A percentile compares a stretch with the other conserved stretches of the same genome.
phyloP scores from a whole-genome alignment of 106 monocot species.

The Dendrobium chrysotoxum region DNA sequence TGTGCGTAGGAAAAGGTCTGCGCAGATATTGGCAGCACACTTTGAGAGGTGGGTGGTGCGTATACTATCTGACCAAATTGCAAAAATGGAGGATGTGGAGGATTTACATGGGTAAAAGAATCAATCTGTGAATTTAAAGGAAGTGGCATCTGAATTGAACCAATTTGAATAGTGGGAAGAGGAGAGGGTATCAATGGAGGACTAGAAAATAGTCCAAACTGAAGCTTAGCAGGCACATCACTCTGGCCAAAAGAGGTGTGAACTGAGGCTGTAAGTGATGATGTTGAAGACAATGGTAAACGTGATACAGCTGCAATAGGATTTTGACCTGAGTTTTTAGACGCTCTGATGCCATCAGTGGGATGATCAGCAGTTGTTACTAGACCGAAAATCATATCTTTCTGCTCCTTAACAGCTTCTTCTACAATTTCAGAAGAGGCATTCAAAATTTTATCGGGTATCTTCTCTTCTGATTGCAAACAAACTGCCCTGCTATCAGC shows the following conservation, averaged over 20 bases:
- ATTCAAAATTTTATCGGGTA: constrained; percentile 7
- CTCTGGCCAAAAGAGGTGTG: constrained; percentile 30
- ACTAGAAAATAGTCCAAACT: constrained; percentile 93
- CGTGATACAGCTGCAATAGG: constrained; percentile 7
- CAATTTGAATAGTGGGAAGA: constrained; percentile 94
- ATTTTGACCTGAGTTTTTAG: constrained; percentile 14
- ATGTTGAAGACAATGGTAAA: constrained; percentile 17
- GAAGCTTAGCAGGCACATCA: constrained; percentile 57
- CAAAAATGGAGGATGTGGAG: constrained; percentile 53
- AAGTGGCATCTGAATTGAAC: constrained; percentile 95
- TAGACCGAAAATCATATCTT: constrained; percentile 44
- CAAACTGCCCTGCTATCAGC: constrained; percentile 6
- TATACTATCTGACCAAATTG: constrained; percentile 81
- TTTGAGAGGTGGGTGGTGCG: constrained; percentile 45
- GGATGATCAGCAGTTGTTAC: constrained; percentile 3
- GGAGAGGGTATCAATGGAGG: constrained; percentile 92
- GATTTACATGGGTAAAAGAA: constrained; percentile 48
- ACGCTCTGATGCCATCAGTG: constrained; percentile 5
- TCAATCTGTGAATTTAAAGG: constrained; percentile 58
- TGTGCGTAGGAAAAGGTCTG: constrained; percentile 44
- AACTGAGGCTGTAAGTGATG: constrained; percentile 17
- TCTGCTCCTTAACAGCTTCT: constrained; percentile 43
- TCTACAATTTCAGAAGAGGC: constrained; percentile 13
- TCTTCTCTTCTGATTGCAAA: constrained; percentile 10
- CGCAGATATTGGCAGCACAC: constrained; percentile 43